Evolutionary conservation across 768 basidiomycete genomes (phyloP), one percentile per base, ranked within the genome.

Genomic region (Agaricus blazei): DNA sequence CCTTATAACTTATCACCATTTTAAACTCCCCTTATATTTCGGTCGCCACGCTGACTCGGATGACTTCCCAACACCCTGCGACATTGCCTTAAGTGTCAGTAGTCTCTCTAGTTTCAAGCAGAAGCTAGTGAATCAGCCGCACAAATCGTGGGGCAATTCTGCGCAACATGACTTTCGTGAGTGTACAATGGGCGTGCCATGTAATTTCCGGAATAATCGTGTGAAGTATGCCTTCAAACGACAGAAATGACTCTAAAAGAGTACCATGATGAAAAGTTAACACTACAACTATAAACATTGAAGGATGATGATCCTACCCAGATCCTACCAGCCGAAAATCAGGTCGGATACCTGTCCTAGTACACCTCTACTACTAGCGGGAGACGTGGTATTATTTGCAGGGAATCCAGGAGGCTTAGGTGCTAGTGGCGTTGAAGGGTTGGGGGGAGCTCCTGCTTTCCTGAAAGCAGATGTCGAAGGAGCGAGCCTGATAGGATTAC

Each of bases 261-360:
- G 23, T 28, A 28, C 31, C 46, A 8, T 29, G 11, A 47, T 12
- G 26, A 15, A n/a, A 26, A 26, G 3, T 7, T 6, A 26, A 23
- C 6, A 3, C 19, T 34, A 23, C 44, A 46, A 23, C 24, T 19
- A 28, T 12, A 12, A 26, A 9, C 3, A 5, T 11, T 28, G 44
- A 46, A 28, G 19, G 19, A 4, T 26, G 24, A 46, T 19, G 19
- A 15, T 36, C 19, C 19, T 19, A 19, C 19, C 19, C 19, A 19
- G 38, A 31, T 49, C 48, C 60, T 81, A 91, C 88, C 88, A 91
- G 14, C 88, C 88, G 65, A 90, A 91, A 47, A 92, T 84, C 59
- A 90, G 65, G 72, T 92, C 89, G 11, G 85, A 84, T 51, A 91
- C 82, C 68, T 88, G 87, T 12, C 87, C 87, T 11, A 90, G 58